phyloP scores from a whole-genome alignment of 768 basidiomycete genomes.

The Agrocybe praecox region DNA sequence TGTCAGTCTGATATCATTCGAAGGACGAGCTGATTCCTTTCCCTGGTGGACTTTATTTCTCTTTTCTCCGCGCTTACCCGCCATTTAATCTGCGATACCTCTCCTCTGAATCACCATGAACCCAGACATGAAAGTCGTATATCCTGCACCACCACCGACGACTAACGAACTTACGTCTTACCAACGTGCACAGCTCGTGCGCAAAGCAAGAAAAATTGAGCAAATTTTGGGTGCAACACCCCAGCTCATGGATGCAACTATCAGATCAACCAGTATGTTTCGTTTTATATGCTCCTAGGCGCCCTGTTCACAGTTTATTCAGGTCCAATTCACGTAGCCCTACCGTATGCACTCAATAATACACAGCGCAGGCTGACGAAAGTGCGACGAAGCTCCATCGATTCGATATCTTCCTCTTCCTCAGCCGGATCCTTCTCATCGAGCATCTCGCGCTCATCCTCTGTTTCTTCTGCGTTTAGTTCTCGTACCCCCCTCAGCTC shows the following conservation, averaged over 20 bases:
- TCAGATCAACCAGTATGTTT: not conserved
- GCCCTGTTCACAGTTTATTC: not conserved
- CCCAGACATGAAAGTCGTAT: slow-evolving; percentile 33
- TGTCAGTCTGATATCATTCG: not conserved
- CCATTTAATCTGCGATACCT: not conserved
- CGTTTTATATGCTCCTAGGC: not conserved
- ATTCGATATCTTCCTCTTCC: slow-evolving; percentile 25
- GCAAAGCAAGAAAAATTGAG: slow-evolving; percentile 60
- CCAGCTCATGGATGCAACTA: slow-evolving; percentile 47
- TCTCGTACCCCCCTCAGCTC: not conserved
- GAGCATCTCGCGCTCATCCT: slow-evolving; percentile 6
- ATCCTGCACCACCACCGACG: slow-evolving; percentile 58
- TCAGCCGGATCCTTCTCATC: slow-evolving; percentile 18
- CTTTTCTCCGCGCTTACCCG: not conserved
- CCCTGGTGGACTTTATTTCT: not conserved
- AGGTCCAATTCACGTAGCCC: slow-evolving; percentile 21
- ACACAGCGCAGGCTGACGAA: slow-evolving; percentile 14
- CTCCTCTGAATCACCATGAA: slow-evolving; percentile 3
- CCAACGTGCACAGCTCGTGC: slow-evolving; percentile 58
- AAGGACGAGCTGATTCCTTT: not conserved
- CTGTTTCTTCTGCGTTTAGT: slow-evolving; percentile 6
- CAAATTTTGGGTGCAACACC: slow-evolving; percentile 62
- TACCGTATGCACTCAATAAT: slow-evolving; percentile 13
- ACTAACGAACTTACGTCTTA: slow-evolving; percentile 51
- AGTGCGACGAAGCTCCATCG: slow-evolving; percentile 24